Evolutionary conservation across 2,329 filamentous ascomycete species (phyloP).

Genomic region (Aureobasidium musti): DNA sequence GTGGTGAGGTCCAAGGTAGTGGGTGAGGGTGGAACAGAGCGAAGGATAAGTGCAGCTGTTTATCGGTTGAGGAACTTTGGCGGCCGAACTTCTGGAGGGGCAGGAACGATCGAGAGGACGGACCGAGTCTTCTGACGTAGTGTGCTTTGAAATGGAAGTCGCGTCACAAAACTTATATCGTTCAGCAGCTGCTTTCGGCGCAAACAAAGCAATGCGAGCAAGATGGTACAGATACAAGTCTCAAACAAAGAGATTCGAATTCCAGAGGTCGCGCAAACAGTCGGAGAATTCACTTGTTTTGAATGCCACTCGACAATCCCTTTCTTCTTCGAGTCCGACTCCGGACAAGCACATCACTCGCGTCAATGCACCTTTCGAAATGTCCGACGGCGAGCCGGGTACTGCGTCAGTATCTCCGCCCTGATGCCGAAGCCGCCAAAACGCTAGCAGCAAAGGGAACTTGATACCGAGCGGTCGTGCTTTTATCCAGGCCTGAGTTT

Average conservation of each 20-base stretch:
- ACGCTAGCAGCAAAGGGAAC: constrained; percentile 1
- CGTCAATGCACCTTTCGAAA: constrained; percentile 22
- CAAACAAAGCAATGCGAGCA: constrained; percentile 7
- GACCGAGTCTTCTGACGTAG: constrained; percentile 21
- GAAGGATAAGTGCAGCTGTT: constrained; percentile 24
- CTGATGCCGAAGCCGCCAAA: constrained; percentile 19
- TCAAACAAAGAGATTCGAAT: constrained; percentile 17
- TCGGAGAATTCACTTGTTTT: constrained; percentile 22
- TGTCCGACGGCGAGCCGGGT: constrained; percentile 14
- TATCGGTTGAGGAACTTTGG: constrained; percentile 27
- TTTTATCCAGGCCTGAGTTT: not conserved
- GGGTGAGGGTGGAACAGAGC: constrained; percentile 20
- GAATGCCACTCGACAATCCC: constrained; percentile 23
- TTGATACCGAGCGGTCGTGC: constrained; percentile 3
- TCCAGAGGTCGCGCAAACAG: constrained; percentile 6
- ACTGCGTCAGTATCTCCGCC: constrained; percentile 24
- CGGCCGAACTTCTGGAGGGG: constrained; percentile 27
- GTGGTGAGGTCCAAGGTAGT: constrained; percentile 16
- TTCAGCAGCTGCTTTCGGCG: constrained; percentile 21
- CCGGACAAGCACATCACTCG: constrained; percentile 12
- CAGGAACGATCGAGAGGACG: constrained; percentile 23
- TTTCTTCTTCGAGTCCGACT: constrained; percentile 24
- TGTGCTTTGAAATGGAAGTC: constrained; percentile 23
- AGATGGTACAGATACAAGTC: not conserved
- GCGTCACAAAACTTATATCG: constrained; percentile 20